Conservation (phyloP, 495 filamentous ascomycete species). For the Alectoria sarmentosa region DNA sequence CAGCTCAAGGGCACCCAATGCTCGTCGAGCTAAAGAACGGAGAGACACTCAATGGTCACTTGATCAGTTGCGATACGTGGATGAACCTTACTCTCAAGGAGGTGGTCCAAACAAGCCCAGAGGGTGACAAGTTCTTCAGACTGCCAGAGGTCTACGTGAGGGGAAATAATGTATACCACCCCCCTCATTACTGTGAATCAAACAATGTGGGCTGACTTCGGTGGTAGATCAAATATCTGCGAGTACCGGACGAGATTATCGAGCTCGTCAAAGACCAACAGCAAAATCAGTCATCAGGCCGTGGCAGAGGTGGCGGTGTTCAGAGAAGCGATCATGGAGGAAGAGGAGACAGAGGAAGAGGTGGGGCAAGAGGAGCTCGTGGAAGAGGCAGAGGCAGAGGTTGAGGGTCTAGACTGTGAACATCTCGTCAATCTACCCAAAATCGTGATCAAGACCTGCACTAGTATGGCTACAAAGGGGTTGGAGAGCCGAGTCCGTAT, state of each 20-base stretch:
- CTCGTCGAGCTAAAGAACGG: slow-evolving; percentile 98
- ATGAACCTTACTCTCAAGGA: slow-evolving; percentile 98
- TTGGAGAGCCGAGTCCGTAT: background rate
- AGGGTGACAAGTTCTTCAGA: slow-evolving; percentile 87
- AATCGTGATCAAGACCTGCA: background rate
- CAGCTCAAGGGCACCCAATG: slow-evolving; percentile 97
- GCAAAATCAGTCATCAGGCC: slow-evolving; percentile 60
- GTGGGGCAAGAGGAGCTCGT: slow-evolving; percentile 40
- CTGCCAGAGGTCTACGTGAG: slow-evolving; percentile 92
- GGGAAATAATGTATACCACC: slow-evolving; percentile 77
- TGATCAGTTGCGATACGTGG: slow-evolving; percentile 96
- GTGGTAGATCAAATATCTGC: slow-evolving; percentile 91
- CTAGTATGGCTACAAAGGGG: background rate
- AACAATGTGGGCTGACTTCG: background rate
- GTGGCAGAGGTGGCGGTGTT: slow-evolving; percentile 60
- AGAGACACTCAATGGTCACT: slow-evolving; percentile 92
- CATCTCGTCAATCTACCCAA: background rate
- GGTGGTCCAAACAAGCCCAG: slow-evolving; percentile 94
- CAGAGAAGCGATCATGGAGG: slow-evolving; percentile 59
- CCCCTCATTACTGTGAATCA: background rate
- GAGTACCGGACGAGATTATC: slow-evolving; percentile 91
- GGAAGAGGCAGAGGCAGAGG: slow-evolving; percentile 49
- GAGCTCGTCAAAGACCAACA: slow-evolving; percentile 89
- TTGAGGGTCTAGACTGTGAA: slow-evolving; percentile 21
- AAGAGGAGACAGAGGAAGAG: slow-evolving; percentile 45